phyloP scores from a whole-genome alignment of 225 moss, liverwort and hornwort species.

The Straminergon stramineum region DNA sequence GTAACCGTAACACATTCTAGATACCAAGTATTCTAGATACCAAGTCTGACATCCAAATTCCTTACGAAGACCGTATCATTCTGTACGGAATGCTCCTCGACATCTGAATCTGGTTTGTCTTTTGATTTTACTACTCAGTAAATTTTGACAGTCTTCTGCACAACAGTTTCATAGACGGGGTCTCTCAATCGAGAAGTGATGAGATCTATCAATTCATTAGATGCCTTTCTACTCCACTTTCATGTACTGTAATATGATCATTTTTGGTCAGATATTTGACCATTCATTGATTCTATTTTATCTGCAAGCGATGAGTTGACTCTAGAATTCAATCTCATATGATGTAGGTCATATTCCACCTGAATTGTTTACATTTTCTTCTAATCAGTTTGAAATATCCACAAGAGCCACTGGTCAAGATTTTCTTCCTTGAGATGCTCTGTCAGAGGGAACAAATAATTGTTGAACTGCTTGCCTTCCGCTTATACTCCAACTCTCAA shows the following conservation, averaged over 20 bases:
- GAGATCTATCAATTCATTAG: neutral
- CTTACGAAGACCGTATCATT: neutral
- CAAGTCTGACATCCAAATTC: neutral
- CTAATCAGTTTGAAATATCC: neutral
- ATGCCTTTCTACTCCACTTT: neutral
- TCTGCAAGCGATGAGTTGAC: neutral
- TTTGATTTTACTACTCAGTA: neutral
- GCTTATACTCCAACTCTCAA: slow-evolving; percentile 72
- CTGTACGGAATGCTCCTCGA: neutral
- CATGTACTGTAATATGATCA: neutral
- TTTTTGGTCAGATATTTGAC: neutral
- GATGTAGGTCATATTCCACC: neutral
- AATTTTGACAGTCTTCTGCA: too few species aligned
- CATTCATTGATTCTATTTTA: neutral
- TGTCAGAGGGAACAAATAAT: slow-evolving; percentile 51
- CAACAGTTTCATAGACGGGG: neutral
- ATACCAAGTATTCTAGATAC: neutral
- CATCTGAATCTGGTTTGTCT: neutral
- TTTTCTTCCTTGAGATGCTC: neutral
- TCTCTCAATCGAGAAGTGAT: neutral
- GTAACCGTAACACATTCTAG: neutral
- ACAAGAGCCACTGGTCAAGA: neutral
- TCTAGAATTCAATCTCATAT: neutral
- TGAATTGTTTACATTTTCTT: neutral
- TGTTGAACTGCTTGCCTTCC: slow-evolving; percentile 55